Evolutionary conservation across 2,329 filamentous ascomycete species (phyloP), one percentile per base, ranked within the genome.

Genomic region (Trichoderma sp.): DNA sequence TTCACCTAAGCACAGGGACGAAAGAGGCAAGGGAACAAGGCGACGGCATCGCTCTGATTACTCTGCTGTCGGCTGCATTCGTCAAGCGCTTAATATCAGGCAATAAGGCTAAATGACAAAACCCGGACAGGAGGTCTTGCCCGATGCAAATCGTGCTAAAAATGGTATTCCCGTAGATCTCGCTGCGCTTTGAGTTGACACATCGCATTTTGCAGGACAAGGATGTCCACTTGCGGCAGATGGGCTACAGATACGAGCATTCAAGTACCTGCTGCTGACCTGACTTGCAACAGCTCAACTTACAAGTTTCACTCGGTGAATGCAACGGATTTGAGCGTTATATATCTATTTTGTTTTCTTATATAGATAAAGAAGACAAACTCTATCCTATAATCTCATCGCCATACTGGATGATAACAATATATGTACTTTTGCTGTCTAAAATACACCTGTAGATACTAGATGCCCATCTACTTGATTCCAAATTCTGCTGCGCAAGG

Each of bases 141-240:
- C 58, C 59, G 59, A 34, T 61, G n/a, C 43, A 26, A 28, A 51
- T 61, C 43, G 59, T 54, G n/a, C 46, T 49, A 49, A 49, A 49
- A 21, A 37, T 26, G 46, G 60, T 64, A 64, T 64, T 64, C 46
- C 60, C 60, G 49, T 54, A 64, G 60, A 64, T 64, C 60, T 64
- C 43, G n/a, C 18, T 37, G 21, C 46, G 26, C 21, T 28, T 61
- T 39, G 26, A 61, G 13, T 39, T 64, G 60, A 64, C 34, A 64
- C 30, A 46, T 64, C 46, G 60, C 24, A 39, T 64, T 63, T 64
- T 39, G 30, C n/a, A 24, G 26, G 60, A 21, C 60, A 64, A 28
- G 46, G 46, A 58, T 37, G n/a, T 21, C 28, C 32, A n/a, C 24
- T 30, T 37, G 39, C 43, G 24, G 39, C 43, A 49, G 43, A 24